Evolutionary conservation across 768 basidiomycete genomes (phyloP).

Genomic region (Trametes elegans): DNA sequence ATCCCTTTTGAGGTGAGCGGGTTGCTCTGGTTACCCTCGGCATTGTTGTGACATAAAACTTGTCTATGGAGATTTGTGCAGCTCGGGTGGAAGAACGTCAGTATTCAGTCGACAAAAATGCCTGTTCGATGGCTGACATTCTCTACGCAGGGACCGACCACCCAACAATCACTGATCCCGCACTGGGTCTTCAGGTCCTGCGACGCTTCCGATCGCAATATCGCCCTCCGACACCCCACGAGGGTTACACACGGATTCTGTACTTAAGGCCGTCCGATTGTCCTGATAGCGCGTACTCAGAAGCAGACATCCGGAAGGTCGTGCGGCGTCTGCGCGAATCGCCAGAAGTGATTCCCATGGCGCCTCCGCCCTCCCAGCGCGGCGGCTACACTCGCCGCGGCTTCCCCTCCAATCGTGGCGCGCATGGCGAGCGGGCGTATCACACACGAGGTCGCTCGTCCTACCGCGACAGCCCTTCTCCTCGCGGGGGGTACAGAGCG

Average conservation of each 20-base stretch:
- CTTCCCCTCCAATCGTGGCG: background rate
- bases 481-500: background rate
- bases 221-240: constrained; percentile 49
- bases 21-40: background rate
- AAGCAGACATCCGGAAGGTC: constrained; percentile 49
- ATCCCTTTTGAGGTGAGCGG: constrained; percentile 65
- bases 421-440: background rate
- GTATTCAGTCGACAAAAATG: constrained; percentile 24
- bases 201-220: constrained; percentile 64
- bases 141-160: constrained; percentile 55
- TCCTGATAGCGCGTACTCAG: constrained; percentile 46
- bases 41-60: background rate
- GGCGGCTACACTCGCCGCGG: background rate
- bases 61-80: constrained; percentile 53
- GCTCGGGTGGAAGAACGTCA: constrained; percentile 57
- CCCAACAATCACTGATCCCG: constrained; percentile 69
- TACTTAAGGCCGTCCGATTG: constrained; percentile 37
- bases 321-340: constrained; percentile 51
- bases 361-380: background rate
- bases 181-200: constrained; percentile 59
- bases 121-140: background rate
- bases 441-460: background rate
- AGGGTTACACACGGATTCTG: constrained; percentile 65
- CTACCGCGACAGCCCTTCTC: background rate
- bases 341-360: constrained; percentile 10